Percentiles rank a stretch among this genome's conserved stretches.
phyloP scores from a whole-genome alignment of 768 basidiomycete genomes.

The Tremella fuciformis region DNA sequence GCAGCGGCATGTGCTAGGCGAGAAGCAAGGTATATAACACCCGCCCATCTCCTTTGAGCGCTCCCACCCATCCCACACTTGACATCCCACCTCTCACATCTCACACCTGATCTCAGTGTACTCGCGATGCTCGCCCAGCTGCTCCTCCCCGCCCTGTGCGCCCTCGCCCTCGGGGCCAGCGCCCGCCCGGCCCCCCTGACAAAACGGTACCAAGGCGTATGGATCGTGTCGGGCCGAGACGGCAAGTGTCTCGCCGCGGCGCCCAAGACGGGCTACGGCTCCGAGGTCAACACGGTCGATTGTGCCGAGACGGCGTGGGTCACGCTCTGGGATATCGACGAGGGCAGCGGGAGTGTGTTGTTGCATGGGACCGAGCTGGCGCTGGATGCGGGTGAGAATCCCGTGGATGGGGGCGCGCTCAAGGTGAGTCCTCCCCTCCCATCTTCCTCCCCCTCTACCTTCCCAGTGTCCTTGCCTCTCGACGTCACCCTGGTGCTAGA shows the following conservation, averaged over 20 bases:
- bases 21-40: too few species aligned
- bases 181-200: neutral
- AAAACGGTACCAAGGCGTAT: neutral
- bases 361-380: conserved; percentile 11
- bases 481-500: too few species aligned
- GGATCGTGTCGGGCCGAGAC: neutral
- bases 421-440: conserved; percentile 4
- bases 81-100: too few species aligned
- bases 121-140: too few species aligned
- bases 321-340: conserved; percentile 1
- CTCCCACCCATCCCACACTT: too few species aligned
- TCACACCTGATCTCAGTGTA: too few species aligned
- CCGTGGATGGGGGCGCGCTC: conserved; percentile 6
- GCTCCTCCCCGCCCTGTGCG: too few species aligned
- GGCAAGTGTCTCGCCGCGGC: neutral
- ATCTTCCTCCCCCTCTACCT: too few species aligned
- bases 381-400: conserved; percentile 17
- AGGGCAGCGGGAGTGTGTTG: neutral
- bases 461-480: too few species aligned
- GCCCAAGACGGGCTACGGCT: neutral
- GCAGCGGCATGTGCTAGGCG: too few species aligned
- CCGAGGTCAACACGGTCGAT: neutral
- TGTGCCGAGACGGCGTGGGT: neutral
- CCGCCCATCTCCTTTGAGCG: too few species aligned
- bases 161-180: too few species aligned